Evolutionary conservation across 345 rosid genomes (phyloP).

Genomic region (Salix exigua): DNA sequence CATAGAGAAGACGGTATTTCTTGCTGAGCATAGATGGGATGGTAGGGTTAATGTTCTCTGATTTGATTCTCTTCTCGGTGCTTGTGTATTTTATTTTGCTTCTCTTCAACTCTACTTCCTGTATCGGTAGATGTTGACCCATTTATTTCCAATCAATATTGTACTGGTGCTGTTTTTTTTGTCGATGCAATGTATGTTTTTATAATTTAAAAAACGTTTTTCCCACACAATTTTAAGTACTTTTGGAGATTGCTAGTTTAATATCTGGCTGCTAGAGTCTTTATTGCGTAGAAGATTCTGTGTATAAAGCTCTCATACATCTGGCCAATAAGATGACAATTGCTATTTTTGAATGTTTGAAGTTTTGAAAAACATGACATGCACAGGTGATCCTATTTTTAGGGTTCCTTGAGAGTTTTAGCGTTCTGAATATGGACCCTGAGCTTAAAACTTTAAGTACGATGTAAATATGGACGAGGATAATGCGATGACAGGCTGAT

Average conservation of each 20-base stretch:
- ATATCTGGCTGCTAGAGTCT: not conserved
- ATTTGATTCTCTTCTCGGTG: conserved; percentile 24
- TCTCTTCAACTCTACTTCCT: conserved; percentile 4
- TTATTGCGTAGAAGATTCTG: not conserved
- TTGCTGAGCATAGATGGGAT: not conserved
- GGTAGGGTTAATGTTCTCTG: conserved; percentile 6
- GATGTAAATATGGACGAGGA: not conserved
- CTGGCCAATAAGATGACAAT: not conserved
- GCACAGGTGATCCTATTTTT: not conserved
- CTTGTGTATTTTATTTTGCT: conserved; percentile 12
- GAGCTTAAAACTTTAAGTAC: not conserved
- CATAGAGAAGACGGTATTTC: not conserved
- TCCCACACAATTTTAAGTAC: not conserved
- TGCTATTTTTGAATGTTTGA: not conserved
- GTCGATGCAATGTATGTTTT: not conserved
- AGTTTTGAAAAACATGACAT: not conserved
- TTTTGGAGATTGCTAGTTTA: not conserved
- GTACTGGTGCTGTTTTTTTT: not conserved
- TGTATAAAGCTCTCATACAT: not conserved
- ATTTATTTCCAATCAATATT: not conserved
- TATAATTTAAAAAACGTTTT: not conserved
- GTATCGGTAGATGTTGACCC: not conserved
- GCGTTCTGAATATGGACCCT: not conserved
- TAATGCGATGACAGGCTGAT: not conserved
- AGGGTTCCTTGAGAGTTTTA: not conserved